Evolutionary conservation across 768 basidiomycete species (phyloP), one percentile per base, ranked within the genome.

Genomic region (Mycena polygramma): DNA sequence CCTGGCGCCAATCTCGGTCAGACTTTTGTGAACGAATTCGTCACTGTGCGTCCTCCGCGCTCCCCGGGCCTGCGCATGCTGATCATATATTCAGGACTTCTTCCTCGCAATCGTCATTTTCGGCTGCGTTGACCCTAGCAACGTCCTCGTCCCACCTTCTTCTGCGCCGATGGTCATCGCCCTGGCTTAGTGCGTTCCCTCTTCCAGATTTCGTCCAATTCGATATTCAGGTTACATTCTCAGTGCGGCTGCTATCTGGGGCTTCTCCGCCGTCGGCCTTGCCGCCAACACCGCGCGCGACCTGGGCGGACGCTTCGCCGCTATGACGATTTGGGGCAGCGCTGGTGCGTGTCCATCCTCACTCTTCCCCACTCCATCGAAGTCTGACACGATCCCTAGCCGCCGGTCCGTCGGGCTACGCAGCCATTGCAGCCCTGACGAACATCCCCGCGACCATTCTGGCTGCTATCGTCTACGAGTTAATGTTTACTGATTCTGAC

Each of bases 271-370:
- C 4, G 81, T 83, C 43, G 85, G 86, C 26, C 78, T 93, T 53
- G 84, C 89, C 17, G 82, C 91, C 41, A 93, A 93, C 77, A 79
- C 89, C 4, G 90, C 91, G 36, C 90, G 92, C 75, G 92, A 93
- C 76, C 36, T 93, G 51, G 92, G 91, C 22, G 89, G 85, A 6
- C 87, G 91, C 19, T 69, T 92, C n/a, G 85, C 87, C 72, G 87
- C 84, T 0, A 75, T 93, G 78, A 83, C 89, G 5, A 86, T 92
- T 63, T 92, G 88, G 85, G 91, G 91, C 22, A 75, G 41, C 2
- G 74, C 77, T 71, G 85, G 85, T 84, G 69, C 24, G 78, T 66
- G 0, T 35, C 26, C 15, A 39, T 17, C 48, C 14, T 41, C 58
- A 20, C 2, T 13, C 9, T 41, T 36, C n/a, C 20, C 8, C 39